Percentiles rank a stretch among this genome's conserved stretches.
These are phyloP conservation scores for Yarrowia sp. DNA, from an alignment of 805 yeast species.

Conservation along the genomic window DNA sequence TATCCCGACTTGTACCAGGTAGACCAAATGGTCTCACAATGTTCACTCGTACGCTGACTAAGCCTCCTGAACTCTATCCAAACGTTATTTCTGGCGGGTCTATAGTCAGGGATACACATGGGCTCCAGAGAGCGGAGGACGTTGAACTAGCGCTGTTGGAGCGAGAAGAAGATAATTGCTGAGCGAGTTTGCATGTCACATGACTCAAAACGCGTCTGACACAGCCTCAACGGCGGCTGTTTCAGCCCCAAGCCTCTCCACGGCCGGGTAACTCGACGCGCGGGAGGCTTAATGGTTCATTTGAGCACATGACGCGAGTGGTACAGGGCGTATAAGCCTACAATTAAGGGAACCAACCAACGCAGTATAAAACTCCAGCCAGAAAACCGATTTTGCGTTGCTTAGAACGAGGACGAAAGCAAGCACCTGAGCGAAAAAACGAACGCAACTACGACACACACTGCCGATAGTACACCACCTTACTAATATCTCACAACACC, in stretches of 20 bases:
- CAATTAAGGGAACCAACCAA: not conserved
- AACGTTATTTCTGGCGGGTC: not conserved
- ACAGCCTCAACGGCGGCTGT: not conserved
- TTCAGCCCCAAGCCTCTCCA: not conserved
- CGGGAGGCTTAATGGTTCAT: not conserved
- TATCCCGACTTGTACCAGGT: too few species aligned
- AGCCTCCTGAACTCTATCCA: not conserved
- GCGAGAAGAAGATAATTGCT: not conserved
- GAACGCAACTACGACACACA: too few species aligned
- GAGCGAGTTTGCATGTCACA: not conserved
- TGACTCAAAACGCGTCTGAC: not conserved
- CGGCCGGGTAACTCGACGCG: constrained; percentile 21
- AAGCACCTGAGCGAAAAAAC: too few species aligned
- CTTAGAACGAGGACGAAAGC: too few species aligned
- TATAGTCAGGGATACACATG: not conserved
- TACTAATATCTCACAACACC: not conserved
- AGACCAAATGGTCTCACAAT: too few species aligned
- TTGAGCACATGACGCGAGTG: constrained; percentile 18
- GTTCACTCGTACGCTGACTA: too few species aligned
- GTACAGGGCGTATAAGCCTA: not conserved
- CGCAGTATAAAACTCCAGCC: too few species aligned
- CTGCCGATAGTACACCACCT: not conserved
- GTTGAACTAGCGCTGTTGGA: not conserved
- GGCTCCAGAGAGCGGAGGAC: not conserved
- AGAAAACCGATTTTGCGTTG: too few species aligned